Evolutionary conservation across 2,329 filamentous ascomycete species (phyloP), one percentile per base, ranked within the genome.

Genomic region (Ophiostoma quercus): DNA sequence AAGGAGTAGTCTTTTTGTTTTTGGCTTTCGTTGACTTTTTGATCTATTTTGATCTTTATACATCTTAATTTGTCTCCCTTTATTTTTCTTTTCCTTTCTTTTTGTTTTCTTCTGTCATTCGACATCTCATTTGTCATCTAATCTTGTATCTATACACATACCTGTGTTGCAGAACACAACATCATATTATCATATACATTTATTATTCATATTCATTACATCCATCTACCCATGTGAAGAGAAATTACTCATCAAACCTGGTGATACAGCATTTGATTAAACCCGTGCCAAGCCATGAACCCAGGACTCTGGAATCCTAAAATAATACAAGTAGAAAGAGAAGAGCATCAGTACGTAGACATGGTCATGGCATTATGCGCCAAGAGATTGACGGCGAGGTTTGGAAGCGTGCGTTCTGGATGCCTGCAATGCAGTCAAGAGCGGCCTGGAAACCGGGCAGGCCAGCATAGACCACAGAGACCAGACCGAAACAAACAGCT

Each of bases 401-500:
- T 57, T 57, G 22, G 51, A 57, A 57, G 51, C 51, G 22, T 25
- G 51, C 51, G 12, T 4, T 34, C 34, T 8, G 34, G 1, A 8
- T 29, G 25, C 25, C 8, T 25, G 22, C 51, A 25, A 57, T 57
- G 51, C 51, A 57, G 3, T 25, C 22, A 6, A 57, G 51, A 57
- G 22, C 51, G 51, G 51, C 51, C 51, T 57, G 16, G 7, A 57
- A 4, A 34, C 34, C 34, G 34, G 51, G 11, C 51, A 25, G n/a
- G 51, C 2, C n/a, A 22, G 39, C 39, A 41, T 14, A 41, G 51
- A 22, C n/a, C 51, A 43, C 41, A 47, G 43, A 57, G 51, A 57
- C 51, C 51, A 57, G 51, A 57, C 51, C 51, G 22, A 57, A 57
- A 57, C 51, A 57, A 57, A 57, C 51, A 57, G 51, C 51, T 57